Evolutionary conservation across 2,329 filamentous ascomycete genomes (phyloP).

Genomic region (Cercospora zeae-maydis): DNA sequence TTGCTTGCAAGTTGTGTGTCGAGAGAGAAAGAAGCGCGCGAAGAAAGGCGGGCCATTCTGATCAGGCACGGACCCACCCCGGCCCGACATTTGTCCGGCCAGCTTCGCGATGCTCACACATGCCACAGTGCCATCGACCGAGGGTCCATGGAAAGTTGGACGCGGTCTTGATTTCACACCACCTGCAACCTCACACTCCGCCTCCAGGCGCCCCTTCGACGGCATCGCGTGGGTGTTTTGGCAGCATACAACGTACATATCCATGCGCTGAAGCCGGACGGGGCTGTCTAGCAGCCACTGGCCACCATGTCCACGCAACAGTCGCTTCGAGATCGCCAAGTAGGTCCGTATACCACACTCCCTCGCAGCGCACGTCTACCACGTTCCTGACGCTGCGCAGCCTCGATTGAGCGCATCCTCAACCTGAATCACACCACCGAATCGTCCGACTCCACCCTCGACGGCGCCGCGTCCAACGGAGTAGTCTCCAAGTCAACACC

Average conservation of each 20-base stretch:
- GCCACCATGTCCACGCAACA: conserved; percentile 54
- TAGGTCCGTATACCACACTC: conserved; percentile 52
- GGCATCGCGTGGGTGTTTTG: background rate
- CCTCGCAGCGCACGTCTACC: conserved; percentile 15
- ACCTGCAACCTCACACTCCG: background rate
- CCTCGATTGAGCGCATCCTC: conserved; percentile 89
- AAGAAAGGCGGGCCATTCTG: background rate
- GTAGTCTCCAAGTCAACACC: conserved; percentile 67
- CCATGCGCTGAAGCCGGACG: conserved; percentile 30
- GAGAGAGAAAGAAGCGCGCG: background rate
- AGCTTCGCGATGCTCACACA: background rate
- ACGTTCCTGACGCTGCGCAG: conserved; percentile 45
- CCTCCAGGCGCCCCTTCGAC: background rate
- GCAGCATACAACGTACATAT: background rate
- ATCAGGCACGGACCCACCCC: background rate
- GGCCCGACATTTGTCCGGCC: background rate
- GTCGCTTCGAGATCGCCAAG: conserved; percentile 68
- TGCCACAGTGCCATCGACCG: background rate
- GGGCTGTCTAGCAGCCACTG: conserved; percentile 34
- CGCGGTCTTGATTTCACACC: background rate
- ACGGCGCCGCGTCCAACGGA: conserved; percentile 59
- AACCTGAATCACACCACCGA: conserved; percentile 78
- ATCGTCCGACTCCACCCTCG: conserved; percentile 58
- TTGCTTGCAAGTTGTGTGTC: background rate
- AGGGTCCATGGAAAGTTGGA: background rate